Conservation (phyloP, 148 eudicot genomes). For the Chenopodium quinoa region DNA sequence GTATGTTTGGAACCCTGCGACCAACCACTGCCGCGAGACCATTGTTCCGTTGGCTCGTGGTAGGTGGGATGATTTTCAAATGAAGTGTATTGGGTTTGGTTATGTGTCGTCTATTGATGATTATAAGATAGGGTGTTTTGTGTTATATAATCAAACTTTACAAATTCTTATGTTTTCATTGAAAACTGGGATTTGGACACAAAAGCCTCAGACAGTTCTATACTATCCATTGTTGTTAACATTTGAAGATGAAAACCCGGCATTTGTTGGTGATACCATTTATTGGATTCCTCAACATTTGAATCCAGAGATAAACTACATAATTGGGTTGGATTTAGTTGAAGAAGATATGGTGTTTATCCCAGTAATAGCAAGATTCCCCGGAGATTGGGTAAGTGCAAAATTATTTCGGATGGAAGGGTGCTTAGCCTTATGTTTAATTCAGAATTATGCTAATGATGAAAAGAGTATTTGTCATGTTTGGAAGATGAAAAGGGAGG, state of each 20-base stretch:
- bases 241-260: not conserved
- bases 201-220: no score
- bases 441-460: no score
- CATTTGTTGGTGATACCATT: slow-evolving; percentile 4
- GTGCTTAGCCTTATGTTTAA: slow-evolving; percentile 14
- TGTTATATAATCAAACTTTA: not conserved
- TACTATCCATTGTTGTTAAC: not conserved
- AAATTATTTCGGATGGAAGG: slow-evolving; percentile 1
- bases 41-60: not conserved
- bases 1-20: slow-evolving; percentile 17
- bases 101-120: slow-evolving; percentile 1
- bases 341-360: not conserved
- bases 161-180: not conserved
- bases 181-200: not conserved
- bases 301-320: not conserved
- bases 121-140: not conserved
- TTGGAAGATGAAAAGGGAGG: no score
- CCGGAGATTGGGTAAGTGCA: not conserved
- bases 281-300: slow-evolving; percentile 5
- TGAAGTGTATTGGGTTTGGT: slow-evolving; percentile 2
- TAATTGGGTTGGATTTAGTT: slow-evolving; percentile 13
- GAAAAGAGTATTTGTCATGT: no score
- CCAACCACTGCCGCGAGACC: not conserved
- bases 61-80: no score
- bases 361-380: not conserved